phyloP scores from a whole-genome alignment of 2,329 filamentous ascomycete genomes.

The Gaeumannomyces tritici region DNA sequence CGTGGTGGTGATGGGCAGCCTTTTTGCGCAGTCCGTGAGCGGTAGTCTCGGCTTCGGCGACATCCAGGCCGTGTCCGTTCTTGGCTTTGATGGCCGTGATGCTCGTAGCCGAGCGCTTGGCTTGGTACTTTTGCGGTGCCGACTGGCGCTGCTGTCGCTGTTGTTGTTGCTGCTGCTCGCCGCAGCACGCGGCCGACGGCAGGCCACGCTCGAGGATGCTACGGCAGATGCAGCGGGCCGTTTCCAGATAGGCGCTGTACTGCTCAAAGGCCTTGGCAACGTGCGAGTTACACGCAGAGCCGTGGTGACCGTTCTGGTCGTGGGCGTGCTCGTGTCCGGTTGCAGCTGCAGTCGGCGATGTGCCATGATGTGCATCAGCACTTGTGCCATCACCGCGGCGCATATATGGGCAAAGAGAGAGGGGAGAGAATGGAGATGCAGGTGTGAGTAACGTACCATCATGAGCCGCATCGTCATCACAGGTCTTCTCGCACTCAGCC shows the following conservation, averaged over 20 bases:
- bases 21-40: not conserved
- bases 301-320: conserved; percentile 15
- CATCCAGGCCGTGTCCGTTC: not conserved
- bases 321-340: conserved; percentile 16
- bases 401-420: not conserved
- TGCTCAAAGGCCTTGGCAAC: conserved; percentile 21
- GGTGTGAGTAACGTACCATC: conserved; percentile 12
- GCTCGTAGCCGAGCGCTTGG: not conserved
- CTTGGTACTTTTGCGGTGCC: not conserved
- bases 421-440: too few species aligned
- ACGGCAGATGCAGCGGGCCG: conserved; percentile 27
- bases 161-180: conserved; percentile 1
- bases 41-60: not conserved
- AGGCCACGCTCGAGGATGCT: conserved; percentile 18
- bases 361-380: not conserved
- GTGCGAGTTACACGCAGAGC: conserved; percentile 20
- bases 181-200: not conserved
- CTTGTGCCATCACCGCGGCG: not conserved
- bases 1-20: not conserved
- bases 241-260: conserved; percentile 24
- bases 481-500: conserved; percentile 19
- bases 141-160: conserved; percentile 1
- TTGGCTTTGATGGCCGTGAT: not conserved
- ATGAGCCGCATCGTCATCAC: conserved; percentile 14
- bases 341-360: conserved; percentile 5